Base-by-base conservation (phyloP, 139 green algal species). In the Prasinococcaceae sp. region DNA sequence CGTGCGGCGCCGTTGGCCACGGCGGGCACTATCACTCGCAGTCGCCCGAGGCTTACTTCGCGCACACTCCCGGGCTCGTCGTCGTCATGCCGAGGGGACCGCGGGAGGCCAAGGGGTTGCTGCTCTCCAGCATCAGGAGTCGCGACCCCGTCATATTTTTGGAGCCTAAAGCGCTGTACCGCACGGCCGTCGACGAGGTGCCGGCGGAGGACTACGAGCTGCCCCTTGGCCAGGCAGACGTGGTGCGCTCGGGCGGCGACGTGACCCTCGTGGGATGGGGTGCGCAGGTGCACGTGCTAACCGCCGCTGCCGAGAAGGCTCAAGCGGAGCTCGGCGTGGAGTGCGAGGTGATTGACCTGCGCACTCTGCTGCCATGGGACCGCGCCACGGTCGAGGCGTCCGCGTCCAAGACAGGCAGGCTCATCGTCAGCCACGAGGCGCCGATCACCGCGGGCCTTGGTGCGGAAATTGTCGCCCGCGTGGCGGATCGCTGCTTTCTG, bases 21-120 rank as follows among this genome's bases (percentile, higher is more conserved):
- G 86, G 86, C 1, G 86, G 84, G 2, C 84, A 93, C 75, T 95
- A 95, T 73, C 86, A 95, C 70, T 88, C 74, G 12, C 85, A 95
- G 62, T 85, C 74, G n/a, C 85, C 86, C 4, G 86, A 95, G 65
- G 69, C 79, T 3, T 94, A 93, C 59, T 93, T 94, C 68, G 86
- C 75, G 3, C 86, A 94, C 50, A 70, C 89, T 16, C 81, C 85
- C 0, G 85, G 81, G 3, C 58, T 92, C 57, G 84, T 82, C 30
- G 62, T 71, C 3, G 52, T 71, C 27, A 45, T 71, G 14, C 62
- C 62, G 9, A 49, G 62, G n/a, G 50, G 61, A 16, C 62, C 62
- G 20, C 10, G 24, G 35, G 24, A 71, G 24, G 62, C 62, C 30
- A 71, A 72, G 33, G 84, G 84, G 6, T 66, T 95, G 48, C 76